Base-by-base conservation (phyloP, 108 stramenopile genomes). In the Bacterosira constricta region DNA sequence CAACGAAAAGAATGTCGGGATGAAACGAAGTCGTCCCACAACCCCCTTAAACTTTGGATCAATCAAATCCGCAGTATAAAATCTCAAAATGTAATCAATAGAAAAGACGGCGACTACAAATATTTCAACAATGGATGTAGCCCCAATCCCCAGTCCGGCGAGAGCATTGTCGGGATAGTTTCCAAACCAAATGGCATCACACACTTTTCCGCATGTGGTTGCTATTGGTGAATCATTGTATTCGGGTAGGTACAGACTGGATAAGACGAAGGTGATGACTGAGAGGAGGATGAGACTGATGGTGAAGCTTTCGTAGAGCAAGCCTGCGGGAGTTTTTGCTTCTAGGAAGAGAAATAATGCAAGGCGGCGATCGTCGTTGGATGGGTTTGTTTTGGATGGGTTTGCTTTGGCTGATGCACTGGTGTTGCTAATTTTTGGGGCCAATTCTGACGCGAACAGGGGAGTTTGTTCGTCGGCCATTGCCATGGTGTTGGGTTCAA, bases 181-280 rank as follows among this genome's bases (percentile, higher is more conserved):
- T 11, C 92, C 92, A 71, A 93, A 93, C 85, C 85, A 93, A 0
- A 90, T 26, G 10, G 89, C 79, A 63, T 93, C 92, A 53, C 92
- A 93, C 6, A 51, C 13, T 17, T 56, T 54, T 6, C 69, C 75
- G 63, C 92, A 93, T 23, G 17, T 30, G 30, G 50, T 7, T 17
- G 79, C 54, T 4, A 80, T 73, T 63, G 73, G 71, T 7, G 59
- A 41, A 29, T 68, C 41, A 46, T 93, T 90, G 89, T 90, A 93
- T 38, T 86, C 80, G 45, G 85, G 78, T 0, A 91, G 80, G 69
- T 93, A 91, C 32, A 91, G 64, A 29, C 72, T 87, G 15, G 79
- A 91, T 21, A 90, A 5, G 45, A 96, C 65, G 71, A 95, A 95
- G 60, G 88, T 84, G 26, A 80, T 10, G 34, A 96, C 90, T 42